These are phyloP conservation scores for Vitis hybrid DNA, from an alignment of 177 flowering plant genomes.

Conservation along the genomic window DNA sequence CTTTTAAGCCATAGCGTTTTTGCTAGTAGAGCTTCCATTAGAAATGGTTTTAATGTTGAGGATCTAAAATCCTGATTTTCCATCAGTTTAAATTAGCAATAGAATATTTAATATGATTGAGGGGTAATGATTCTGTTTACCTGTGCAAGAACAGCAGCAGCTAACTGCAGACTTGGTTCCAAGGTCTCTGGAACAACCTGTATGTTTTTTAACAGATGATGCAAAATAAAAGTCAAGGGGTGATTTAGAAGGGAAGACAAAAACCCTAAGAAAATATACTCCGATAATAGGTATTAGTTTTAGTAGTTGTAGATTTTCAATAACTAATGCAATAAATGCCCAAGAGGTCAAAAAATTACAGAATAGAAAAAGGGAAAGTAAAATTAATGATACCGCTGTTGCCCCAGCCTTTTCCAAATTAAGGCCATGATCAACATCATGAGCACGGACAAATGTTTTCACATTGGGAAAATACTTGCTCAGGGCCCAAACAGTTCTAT, in stretches of 20 bases:
- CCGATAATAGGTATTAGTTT: no score
- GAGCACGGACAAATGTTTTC: slow-evolving; percentile 99
- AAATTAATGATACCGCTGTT: slow-evolving; percentile 70
- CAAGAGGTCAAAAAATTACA: not conserved
- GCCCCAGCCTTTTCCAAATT: slow-evolving; percentile 99
- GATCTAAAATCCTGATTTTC: not conserved
- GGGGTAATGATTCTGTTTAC: slow-evolving; percentile 29
- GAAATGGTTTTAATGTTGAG: not conserved
- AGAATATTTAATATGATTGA: not conserved
- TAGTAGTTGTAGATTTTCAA: no score
- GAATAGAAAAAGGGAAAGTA: not conserved
- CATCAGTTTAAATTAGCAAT: not conserved
- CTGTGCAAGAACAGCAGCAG: slow-evolving; percentile 99
- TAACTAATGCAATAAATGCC: no score
- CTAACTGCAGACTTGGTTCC: slow-evolving; percentile 98
- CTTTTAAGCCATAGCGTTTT: no score
- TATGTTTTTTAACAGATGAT: slow-evolving; percentile 6
- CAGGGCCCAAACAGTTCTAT: slow-evolving; percentile 99
- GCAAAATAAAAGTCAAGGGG: not conserved
- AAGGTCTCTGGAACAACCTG: slow-evolving; percentile 99
- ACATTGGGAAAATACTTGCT: slow-evolving; percentile 96
- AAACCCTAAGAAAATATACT: no score
- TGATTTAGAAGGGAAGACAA: not conserved
- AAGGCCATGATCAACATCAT: slow-evolving; percentile 98
- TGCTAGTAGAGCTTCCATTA: no score